Evolutionary conservation across 768 basidiomycete genomes (phyloP).

Genomic region (Exidia glandulosa): DNA sequence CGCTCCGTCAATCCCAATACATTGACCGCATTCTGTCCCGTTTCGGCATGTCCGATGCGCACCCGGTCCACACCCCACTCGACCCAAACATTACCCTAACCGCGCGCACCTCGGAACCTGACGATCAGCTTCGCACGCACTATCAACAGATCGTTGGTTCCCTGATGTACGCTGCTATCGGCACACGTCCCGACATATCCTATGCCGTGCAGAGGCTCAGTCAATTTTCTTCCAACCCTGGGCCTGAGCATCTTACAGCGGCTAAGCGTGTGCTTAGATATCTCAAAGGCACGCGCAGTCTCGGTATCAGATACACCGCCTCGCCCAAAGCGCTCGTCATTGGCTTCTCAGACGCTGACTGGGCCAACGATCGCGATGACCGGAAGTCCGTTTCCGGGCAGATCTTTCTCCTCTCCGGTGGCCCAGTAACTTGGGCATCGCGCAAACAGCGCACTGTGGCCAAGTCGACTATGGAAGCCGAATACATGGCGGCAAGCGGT

Average conservation of each 20-base stretch:
- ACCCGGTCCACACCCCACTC: conserved; percentile 1
- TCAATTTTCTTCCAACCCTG: conserved; percentile 2
- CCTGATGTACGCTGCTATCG: conserved; percentile 10
- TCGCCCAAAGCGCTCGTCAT: neutral
- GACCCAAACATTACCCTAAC: neutral
- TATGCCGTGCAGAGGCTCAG: conserved; percentile 4
- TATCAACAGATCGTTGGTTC: conserved; percentile 7
- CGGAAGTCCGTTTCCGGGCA: conserved; percentile 14
- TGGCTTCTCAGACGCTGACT: conserved; percentile 18
- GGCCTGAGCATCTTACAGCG: neutral
- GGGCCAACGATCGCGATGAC: conserved; percentile 12
- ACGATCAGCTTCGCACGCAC: neutral
- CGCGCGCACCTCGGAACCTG: neutral
- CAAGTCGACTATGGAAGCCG: conserved; percentile 8
- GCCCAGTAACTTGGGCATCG: conserved; percentile 11
- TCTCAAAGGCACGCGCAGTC: neutral
- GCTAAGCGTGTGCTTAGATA: conserved; percentile 4
- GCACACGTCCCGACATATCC: conserved; percentile 5
- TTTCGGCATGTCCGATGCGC: neutral
- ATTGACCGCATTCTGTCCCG: neutral
- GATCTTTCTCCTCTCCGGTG: conserved; percentile 9
- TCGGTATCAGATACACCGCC: neutral
- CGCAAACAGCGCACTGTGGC: conserved; percentile 12
- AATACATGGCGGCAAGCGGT: conserved; percentile 8
- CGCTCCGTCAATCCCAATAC: neutral